Evolutionary conservation across 306 rosid genomes (phyloP), one percentile per base, ranked within the genome.

Genomic region (Malus fusca): DNA sequence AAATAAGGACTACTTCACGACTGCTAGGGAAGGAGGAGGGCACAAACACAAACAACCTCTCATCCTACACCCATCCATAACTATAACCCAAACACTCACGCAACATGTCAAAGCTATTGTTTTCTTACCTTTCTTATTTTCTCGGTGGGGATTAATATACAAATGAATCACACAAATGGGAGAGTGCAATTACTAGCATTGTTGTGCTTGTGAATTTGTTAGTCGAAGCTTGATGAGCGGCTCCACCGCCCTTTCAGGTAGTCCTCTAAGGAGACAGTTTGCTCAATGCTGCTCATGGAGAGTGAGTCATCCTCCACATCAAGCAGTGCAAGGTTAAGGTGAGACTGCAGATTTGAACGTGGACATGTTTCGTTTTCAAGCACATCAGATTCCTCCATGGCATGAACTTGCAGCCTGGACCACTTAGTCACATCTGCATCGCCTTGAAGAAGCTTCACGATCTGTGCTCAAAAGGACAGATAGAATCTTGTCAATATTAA

Each of bases 191-290:
- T 59, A 69, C 72, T 56, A 64, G 74, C 67, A 10, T 75, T 77
- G 74, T 75, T 77, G 74, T 68, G 83, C 85, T 25, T 31, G 78
- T 30, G 19, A 42, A 25, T 9, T 28, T 69, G 80, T 89, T 83
- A 96, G 89, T 96, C 98, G 77, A 92, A 96, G 90, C 99, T 92
- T 19, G 99, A 92, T 69, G 93, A 85, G 33, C 92, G 92, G 88
- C 99, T 92, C 92, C 97, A 92, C 78, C 98, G 76, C 68, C 98
- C 97, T 85, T 81, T 84, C 80, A 96, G 78, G 79, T 96, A 96
- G 81, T 92, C 97, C 82, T 92, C 96, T 64, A 92, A 74, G 6
- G 98, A 87, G 71, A 92, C 85, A 62, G 83, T 82, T 23, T 90
- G 99, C 81, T 88, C 93, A 51, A 90, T 74, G 85, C 98, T 92